phyloP scores from a whole-genome alignment of 495 filamentous ascomycete genomes.

The Xylaria palmicola region DNA sequence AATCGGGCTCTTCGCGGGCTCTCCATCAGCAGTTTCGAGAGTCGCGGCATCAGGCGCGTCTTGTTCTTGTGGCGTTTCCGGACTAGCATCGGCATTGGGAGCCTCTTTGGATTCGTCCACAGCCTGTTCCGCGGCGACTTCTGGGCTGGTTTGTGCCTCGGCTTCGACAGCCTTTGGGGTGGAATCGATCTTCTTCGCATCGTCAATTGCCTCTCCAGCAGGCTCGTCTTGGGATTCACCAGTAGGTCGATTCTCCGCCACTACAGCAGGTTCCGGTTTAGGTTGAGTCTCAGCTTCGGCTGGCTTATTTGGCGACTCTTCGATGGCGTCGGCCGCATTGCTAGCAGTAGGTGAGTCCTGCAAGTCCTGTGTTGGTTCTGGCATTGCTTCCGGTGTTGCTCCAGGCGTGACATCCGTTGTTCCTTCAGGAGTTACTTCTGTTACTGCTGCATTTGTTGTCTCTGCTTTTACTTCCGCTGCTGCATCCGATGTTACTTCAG shows the following conservation, averaged over 20 bases:
- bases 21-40: background rate
- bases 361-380: conserved; percentile 7
- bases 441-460: background rate
- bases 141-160: background rate
- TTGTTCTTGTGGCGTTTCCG: background rate
- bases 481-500: background rate
- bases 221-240: background rate
- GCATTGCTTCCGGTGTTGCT: background rate
- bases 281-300: background rate
- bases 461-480: background rate
- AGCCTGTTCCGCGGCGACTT: background rate
- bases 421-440: conserved; percentile 16
- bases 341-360: background rate
- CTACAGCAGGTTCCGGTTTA: background rate
- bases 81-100: background rate
- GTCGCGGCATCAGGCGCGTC: background rate
- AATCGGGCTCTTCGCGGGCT: background rate
- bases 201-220: background rate
- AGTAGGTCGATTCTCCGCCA: background rate
- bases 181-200: background rate
- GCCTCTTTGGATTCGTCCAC: background rate
- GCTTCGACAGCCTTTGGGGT: background rate
- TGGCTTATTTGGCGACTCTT: background rate
- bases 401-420: background rate
- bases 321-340: background rate